A percentile compares a stretch with the other conserved stretches of the same genome.
phyloP scores from a whole-genome alignment of 306 rosid species.

The Fagus crenata region DNA sequence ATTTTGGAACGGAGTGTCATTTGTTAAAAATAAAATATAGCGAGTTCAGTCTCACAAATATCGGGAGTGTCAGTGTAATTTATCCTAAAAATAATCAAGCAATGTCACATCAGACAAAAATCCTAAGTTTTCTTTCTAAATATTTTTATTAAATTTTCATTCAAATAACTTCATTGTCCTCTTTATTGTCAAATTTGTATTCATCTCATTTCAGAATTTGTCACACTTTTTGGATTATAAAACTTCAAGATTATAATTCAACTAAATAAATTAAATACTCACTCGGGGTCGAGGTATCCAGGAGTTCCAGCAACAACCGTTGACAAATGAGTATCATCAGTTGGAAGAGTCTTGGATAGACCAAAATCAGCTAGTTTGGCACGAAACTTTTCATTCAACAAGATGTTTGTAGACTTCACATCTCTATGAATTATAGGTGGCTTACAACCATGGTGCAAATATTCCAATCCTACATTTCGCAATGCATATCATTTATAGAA shows the following conservation, averaged over 20 bases:
- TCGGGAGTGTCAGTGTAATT: no score
- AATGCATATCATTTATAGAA: background rate
- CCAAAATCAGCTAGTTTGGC: slow-evolving; percentile 55
- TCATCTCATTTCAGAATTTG: slow-evolving; percentile 8
- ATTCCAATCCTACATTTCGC: slow-evolving; percentile 47
- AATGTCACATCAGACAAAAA: no score
- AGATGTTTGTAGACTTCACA: slow-evolving; percentile 53
- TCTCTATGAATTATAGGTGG: slow-evolving; percentile 53
- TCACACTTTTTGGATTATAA: background rate
- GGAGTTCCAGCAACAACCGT: slow-evolving; percentile 45
- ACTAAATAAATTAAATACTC: slow-evolving; percentile 21
- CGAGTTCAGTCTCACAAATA: no score
- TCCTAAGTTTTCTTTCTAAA: no score
- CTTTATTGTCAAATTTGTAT: background rate
- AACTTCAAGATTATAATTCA: background rate
- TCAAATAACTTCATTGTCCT: no score
- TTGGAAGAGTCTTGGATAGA: slow-evolving; percentile 35
- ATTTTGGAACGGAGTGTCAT: no score
- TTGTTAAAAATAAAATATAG: no score
- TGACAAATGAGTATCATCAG: slow-evolving; percentile 32
- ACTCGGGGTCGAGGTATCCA: slow-evolving; percentile 46
- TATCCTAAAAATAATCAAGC: no score
- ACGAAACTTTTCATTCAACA: slow-evolving; percentile 37
- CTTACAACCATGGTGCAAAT: slow-evolving; percentile 53
- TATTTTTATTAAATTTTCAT: no score